Conservation (phyloP, 2,329 filamentous ascomycete species). For the Ascochyta rabiei region DNA sequence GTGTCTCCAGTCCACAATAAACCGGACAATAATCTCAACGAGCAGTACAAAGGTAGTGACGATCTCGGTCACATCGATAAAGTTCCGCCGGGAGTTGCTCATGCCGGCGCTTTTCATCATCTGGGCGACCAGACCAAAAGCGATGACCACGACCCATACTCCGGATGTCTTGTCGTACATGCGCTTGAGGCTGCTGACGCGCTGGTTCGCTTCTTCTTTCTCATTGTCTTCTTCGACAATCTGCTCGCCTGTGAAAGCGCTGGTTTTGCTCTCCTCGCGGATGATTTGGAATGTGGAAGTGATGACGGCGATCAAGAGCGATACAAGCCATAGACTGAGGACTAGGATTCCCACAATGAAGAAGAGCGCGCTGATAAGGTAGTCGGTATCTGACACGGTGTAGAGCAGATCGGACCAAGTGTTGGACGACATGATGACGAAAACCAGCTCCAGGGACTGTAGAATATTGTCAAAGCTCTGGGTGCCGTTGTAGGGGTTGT, state of each 20-base stretch:
- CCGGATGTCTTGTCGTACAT: slow-evolving; percentile 75
- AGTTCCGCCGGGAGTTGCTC: slow-evolving; percentile 62
- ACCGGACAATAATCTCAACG: slow-evolving; percentile 80
- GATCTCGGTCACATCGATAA: slow-evolving; percentile 76
- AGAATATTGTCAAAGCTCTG: slow-evolving; percentile 95
- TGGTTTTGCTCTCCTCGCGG: slow-evolving; percentile 90
- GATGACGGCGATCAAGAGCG: slow-evolving; percentile 93
- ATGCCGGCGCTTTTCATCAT: slow-evolving; percentile 78
- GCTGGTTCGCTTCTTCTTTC: slow-evolving; percentile 46
- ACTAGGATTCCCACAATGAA: slow-evolving; percentile 78
- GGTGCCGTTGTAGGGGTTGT: slow-evolving; percentile 81
- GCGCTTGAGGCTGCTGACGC: slow-evolving; percentile 65
- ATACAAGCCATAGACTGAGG: slow-evolving; percentile 94
- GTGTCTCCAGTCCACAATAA: slow-evolving; percentile 77
- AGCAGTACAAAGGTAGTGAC: slow-evolving; percentile 79
- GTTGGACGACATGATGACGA: slow-evolving; percentile 98
- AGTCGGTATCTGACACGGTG: slow-evolving; percentile 89
- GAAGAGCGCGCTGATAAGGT: slow-evolving; percentile 81
- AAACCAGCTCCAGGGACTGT: slow-evolving; percentile 90
- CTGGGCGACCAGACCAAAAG: slow-evolving; percentile 79
- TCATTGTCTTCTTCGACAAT: slow-evolving; percentile 47
- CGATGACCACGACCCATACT: slow-evolving; percentile 82
- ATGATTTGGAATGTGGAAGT: slow-evolving; percentile 99
- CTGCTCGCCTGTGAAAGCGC: slow-evolving; percentile 84
- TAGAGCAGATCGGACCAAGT: slow-evolving; percentile 97